A percentile compares a stretch with the other conserved stretches of the same genome.
phyloP scores from a whole-genome alignment of 192 early-diverging fungal species.

The Coemansia sp. region DNA sequence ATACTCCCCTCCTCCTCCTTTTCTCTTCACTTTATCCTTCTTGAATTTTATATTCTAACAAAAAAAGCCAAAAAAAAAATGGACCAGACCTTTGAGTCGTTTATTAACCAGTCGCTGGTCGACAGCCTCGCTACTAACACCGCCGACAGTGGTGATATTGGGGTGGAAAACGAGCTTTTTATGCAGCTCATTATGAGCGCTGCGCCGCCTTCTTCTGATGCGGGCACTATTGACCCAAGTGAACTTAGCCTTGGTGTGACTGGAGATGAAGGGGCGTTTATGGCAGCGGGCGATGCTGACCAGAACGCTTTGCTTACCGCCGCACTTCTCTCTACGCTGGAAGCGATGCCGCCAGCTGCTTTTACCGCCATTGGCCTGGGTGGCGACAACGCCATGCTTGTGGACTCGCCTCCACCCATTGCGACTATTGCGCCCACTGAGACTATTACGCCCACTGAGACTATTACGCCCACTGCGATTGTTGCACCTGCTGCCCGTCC shows the following conservation, averaged over 20 bases:
- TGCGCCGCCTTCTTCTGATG: background rate
- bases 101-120: conserved; percentile 49
- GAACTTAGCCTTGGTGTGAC: conserved; percentile 10
- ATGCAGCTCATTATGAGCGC: conserved; percentile 41
- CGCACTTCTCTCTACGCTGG: conserved; percentile 28
- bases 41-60: background rate
- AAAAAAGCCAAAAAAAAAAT: background rate
- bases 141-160: background rate
- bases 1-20: background rate
- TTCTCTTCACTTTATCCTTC: too few relatives aligned
- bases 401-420: conserved; percentile 18
- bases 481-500: background rate
- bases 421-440: background rate
- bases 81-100: conserved; percentile 39
- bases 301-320: conserved; percentile 22
- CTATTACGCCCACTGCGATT: background rate
- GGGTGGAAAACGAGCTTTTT: conserved; percentile 31
- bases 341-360: conserved; percentile 7
- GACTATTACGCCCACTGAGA: background rate
- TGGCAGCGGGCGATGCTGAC: conserved; percentile 3
- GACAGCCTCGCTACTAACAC: conserved; percentile 21
- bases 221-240: conserved; percentile 40
- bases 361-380: too few relatives aligned
- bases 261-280: conserved; percentile 8
- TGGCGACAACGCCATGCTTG: conserved; percentile 21